A percentile compares a stretch with the other conserved stretches of the same genome.
Conservation (phyloP, 2,329 filamentous ascomycete genomes). For the Fusarium burgessii region DNA sequence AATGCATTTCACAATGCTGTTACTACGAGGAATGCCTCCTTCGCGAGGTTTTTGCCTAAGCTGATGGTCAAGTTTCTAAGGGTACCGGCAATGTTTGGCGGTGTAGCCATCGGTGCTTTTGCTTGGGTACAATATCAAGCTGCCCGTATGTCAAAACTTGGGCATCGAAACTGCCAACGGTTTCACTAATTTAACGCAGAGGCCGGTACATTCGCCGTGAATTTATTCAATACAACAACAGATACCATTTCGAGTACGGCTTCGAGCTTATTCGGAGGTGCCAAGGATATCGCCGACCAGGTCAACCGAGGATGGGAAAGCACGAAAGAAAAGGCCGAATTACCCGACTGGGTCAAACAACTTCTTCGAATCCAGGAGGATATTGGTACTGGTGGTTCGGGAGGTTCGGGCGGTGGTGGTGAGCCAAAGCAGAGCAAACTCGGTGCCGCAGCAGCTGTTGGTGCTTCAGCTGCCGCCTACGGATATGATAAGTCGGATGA, state of each 20-base stretch:
- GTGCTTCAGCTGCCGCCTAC: constrained; percentile 81
- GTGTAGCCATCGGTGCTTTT: constrained; percentile 84
- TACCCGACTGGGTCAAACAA: constrained; percentile 82
- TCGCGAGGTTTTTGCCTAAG: constrained; percentile 79
- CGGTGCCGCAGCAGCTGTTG: constrained; percentile 72
- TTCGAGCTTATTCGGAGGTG: constrained; percentile 75
- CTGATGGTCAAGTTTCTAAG: constrained; percentile 90
- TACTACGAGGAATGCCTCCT: constrained; percentile 72
- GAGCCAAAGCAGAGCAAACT: constrained; percentile 71
- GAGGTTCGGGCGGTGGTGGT: constrained; percentile 59
- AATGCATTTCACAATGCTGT: constrained; percentile 88
- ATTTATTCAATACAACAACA: constrained; percentile 78
- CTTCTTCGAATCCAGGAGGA: constrained; percentile 74
- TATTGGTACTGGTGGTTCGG: constrained; percentile 63
- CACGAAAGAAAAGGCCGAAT: constrained; percentile 80
- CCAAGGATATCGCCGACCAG: constrained; percentile 81
- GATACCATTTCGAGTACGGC: constrained; percentile 79
- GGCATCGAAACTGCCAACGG: not conserved
- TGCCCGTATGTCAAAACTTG: constrained; percentile 70
- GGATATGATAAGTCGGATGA: constrained; percentile 78
- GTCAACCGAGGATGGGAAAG: constrained; percentile 84
- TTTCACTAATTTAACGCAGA: constrained; percentile 53
- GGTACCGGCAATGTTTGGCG: constrained; percentile 91
- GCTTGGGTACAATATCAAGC: constrained; percentile 98
- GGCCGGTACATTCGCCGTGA: constrained; percentile 64